Evolutionary conservation across 345 rosid species (phyloP).

Genomic region (Salix caprea): DNA sequence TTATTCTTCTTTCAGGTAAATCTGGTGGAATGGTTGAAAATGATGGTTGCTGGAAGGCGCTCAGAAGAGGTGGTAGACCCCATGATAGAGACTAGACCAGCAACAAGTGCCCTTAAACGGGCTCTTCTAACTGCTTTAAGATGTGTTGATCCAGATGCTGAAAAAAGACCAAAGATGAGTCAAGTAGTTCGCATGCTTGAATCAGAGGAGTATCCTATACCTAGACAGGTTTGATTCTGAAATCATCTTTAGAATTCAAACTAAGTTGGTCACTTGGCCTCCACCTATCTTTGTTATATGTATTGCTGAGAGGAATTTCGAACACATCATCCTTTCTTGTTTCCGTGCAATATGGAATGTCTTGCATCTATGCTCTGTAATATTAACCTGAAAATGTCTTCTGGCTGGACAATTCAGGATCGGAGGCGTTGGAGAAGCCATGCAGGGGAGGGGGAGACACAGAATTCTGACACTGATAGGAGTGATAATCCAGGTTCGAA

Average conservation of each 20-base stretch:
- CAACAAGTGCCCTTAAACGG: conserved; percentile 81
- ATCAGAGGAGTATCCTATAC: conserved; percentile 80
- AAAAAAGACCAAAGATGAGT: conserved; percentile 94
- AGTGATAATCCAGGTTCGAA: conserved; percentile 39
- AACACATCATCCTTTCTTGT: not conserved
- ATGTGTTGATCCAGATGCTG: conserved; percentile 93
- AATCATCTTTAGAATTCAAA: not conserved
- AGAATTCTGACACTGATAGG: conserved; percentile 39
- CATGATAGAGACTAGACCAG: conserved; percentile 63
- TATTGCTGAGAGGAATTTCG: not conserved
- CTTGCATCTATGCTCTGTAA: not conserved
- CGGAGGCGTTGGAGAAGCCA: conserved; percentile 64
- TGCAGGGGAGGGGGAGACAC: conserved; percentile 40
- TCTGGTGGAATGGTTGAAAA: conserved; percentile 95
- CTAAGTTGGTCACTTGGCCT: not conserved
- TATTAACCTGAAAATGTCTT: not conserved
- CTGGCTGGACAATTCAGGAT: conserved; percentile 44
- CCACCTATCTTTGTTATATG: not conserved
- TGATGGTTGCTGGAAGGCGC: conserved; percentile 79
- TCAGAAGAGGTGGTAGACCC: conserved; percentile 87
- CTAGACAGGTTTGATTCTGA: conserved; percentile 64
- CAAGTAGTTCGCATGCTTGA: conserved; percentile 95
- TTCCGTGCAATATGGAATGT: not conserved
- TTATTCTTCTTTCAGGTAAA: conserved; percentile 49
- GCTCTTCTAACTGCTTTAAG: conserved; percentile 90